Conservation (phyloP, 805 yeast species). For the Candida fluviatilis region DNA sequence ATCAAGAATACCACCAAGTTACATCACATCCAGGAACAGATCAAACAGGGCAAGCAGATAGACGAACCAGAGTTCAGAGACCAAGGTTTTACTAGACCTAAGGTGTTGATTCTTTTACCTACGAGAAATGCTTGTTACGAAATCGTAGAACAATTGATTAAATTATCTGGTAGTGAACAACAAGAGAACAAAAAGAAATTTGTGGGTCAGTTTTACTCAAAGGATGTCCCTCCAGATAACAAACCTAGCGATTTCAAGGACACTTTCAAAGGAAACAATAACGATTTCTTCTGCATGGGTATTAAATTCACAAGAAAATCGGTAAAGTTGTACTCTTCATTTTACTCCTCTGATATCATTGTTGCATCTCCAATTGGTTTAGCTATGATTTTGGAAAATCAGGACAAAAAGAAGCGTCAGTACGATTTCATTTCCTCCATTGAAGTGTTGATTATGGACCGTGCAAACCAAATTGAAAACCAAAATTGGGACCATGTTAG, state of each 20-base stretch:
- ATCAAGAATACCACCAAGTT: conserved; percentile 68
- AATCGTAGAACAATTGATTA: conserved; percentile 57
- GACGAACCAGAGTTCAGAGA: conserved; percentile 68
- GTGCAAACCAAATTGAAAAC: conserved; percentile 80
- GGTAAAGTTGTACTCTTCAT: conserved; percentile 76
- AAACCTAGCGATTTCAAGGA: conserved; percentile 84
- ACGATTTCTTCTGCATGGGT: conserved; percentile 91
- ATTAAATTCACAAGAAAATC: conserved; percentile 85
- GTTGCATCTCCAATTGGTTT: conserved; percentile 91
- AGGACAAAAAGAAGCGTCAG: conserved; percentile 52
- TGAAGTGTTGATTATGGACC: conserved; percentile 76
- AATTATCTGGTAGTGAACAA: conserved; percentile 64
- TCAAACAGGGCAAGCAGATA: conserved; percentile 33
- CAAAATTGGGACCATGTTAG: conserved; percentile 88
- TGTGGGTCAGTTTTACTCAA: conserved; percentile 60
- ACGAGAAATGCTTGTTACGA: conserved; percentile 76
- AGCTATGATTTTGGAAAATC: conserved; percentile 64
- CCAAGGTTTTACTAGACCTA: conserved; percentile 95
- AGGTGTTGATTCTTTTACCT: conserved; percentile 77
- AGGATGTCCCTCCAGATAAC: conserved; percentile 37
- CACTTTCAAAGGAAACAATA: conserved; percentile 81
- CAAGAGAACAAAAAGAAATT: conserved; percentile 80
- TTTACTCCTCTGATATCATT: conserved; percentile 80
- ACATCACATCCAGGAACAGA: conserved; percentile 36
- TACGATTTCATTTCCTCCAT: conserved; percentile 85